These are phyloP conservation scores for Tolypocladium tropicale DNA, from an alignment of 2,329 filamentous ascomycete species.

Conservation along the genomic window DNA sequence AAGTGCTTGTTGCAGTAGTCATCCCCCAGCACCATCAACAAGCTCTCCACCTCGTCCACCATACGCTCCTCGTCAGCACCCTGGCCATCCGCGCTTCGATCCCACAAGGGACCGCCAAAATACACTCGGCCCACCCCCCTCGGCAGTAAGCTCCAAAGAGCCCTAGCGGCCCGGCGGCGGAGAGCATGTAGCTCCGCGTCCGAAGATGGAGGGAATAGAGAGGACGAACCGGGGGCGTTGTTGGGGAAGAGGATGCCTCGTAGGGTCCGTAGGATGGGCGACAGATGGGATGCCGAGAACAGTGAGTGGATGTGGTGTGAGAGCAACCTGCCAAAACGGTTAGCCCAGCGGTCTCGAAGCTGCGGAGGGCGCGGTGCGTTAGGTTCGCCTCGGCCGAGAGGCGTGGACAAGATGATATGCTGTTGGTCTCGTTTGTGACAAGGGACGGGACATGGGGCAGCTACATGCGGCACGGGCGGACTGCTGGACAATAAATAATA, in stretches of 20 bases:
- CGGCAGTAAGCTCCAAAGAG: constrained; percentile 40
- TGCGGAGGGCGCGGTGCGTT: not conserved
- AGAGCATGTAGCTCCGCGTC: constrained; percentile 51
- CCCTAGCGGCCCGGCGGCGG: constrained; percentile 55
- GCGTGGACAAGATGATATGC: not conserved
- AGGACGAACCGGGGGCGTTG: constrained; percentile 60
- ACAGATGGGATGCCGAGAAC: constrained; percentile 53
- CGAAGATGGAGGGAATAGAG: constrained; percentile 48
- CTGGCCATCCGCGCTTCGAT: constrained; percentile 10
- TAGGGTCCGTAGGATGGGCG: constrained; percentile 57
- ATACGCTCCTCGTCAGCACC: constrained; percentile 24
- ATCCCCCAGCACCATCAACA: constrained; percentile 69
- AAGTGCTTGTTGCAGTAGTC: constrained; percentile 89
- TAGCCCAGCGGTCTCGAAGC: constrained; percentile 7
- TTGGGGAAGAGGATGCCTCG: constrained; percentile 79
- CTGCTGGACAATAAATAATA: not conserved
- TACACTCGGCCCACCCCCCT: constrained; percentile 37
- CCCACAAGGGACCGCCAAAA: constrained; percentile 28
- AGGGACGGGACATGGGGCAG: not conserved
- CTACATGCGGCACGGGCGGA: not conserved
- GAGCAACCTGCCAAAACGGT: constrained; percentile 37
- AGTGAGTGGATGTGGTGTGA: constrained; percentile 47
- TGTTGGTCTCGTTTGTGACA: constrained; percentile 1
- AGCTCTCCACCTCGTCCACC: constrained; percentile 48
- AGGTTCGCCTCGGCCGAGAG: not conserved